These are phyloP conservation scores for Neonectria punicea DNA, from an alignment of 2,329 filamentous ascomycete genomes.

Conservation along the genomic window DNA sequence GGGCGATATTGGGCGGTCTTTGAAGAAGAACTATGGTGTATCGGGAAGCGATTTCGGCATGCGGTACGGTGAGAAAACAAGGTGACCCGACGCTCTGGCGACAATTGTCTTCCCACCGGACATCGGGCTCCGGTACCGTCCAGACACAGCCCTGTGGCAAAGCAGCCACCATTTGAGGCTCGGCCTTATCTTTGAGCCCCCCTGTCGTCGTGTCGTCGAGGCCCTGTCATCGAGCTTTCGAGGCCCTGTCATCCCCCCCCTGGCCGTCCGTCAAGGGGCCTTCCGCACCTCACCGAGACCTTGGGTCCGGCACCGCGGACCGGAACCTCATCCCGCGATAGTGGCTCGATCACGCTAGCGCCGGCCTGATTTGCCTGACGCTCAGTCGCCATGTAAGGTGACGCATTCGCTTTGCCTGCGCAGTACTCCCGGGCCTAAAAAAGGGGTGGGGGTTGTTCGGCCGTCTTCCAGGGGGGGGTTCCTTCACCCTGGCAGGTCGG, in stretches of 20 bases:
- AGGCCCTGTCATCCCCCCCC: neutral
- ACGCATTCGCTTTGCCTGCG: neutral
- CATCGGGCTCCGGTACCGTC: neutral
- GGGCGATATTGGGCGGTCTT: neutral
- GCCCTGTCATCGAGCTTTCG: neutral
- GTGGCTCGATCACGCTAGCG: conserved; percentile 33
- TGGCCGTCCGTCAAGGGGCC: neutral
- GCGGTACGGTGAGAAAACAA: neutral
- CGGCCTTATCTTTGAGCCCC: conserved; percentile 35
- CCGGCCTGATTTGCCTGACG: conserved; percentile 16
- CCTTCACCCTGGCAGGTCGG: conserved; percentile 5
- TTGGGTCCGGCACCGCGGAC: conserved; percentile 32
- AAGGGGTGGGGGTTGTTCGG: conserved; percentile 17
- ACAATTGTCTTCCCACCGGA: neutral
- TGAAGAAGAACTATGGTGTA: neutral
- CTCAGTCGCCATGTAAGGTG: conserved; percentile 11
- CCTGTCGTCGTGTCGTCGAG: conserved; percentile 7
- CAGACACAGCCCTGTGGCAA: conserved; percentile 26
- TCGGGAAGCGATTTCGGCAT: neutral
- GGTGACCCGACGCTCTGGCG: neutral
- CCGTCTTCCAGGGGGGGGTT: neutral
- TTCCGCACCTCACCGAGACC: conserved; percentile 23
- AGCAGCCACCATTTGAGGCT: conserved; percentile 34
- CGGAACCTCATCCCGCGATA: conserved; percentile 30
- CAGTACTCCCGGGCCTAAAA: conserved; percentile 5